Base-by-base conservation (phyloP, 805 yeast genomes). In the Saccharomycopsis babjevae region DNA sequence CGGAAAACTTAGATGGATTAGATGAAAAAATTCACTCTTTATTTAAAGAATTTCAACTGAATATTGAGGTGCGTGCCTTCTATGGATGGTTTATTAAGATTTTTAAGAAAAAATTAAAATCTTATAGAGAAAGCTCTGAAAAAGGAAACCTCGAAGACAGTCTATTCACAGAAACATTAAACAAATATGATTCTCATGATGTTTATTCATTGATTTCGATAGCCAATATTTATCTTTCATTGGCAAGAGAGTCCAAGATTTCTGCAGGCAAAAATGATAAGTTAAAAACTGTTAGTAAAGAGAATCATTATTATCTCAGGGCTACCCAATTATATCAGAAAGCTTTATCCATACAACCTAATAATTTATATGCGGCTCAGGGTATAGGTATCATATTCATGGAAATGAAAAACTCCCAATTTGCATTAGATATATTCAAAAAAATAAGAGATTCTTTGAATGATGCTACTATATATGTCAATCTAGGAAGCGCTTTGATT, bases 291-390 rank as follows among this genome's bases (percentile, higher is more conserved):
- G 73, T 73, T 42, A 85, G 83, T 28, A 88, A 84, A 71, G 80
- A 81, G 64, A 83, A 83, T 66, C 88, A 86, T 65, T 86, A 90
- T 60, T 93, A 87, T 70, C 77, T 86, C 54, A 83, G 96, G 72
- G 97, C 97, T n/a, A 87, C 92, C 15, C 97, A 93, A 73, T 77
- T 94, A 62, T 93, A 84, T 71, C 88, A 90, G 68, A 94, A 94
- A 73, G 97, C 90, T 1, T 75, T 94, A 59, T 85, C 88, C 57
- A 74, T 91, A 34, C 98, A 94, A 74, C 83, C 92, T 1, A 78
- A 80, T 66, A 89, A 93, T 70, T 93, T 92, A 0, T 94, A 86
- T 75, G 99, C 99, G 5, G 98, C 99, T 0, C 99, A 94, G 73
- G 99, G 99, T 60, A 79, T 94, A 64, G 98, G 97, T 1, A 90